phyloP scores from a whole-genome alignment of 2,329 filamentous ascomycete species.

The Fusarium tricinctum region DNA sequence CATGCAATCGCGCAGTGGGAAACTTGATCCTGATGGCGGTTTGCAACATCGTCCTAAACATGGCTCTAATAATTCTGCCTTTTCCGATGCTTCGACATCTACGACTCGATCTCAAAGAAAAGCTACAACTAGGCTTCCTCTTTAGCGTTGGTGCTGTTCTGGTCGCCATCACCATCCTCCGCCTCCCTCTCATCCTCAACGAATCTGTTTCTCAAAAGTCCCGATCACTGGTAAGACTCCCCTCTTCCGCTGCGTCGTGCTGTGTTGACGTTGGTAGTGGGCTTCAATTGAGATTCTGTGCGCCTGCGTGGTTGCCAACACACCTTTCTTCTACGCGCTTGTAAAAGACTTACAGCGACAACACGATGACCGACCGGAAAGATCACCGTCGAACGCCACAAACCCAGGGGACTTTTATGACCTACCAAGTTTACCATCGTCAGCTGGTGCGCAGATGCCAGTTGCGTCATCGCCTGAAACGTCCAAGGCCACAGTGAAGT shows the following conservation, averaged over 20 bases:
- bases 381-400: constrained; percentile 29
- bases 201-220: constrained; percentile 50
- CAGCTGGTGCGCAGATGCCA: neutral
- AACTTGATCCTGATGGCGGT: constrained; percentile 51
- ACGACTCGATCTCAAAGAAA: constrained; percentile 34
- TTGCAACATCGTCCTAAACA: constrained; percentile 51
- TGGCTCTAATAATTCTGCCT: constrained; percentile 51
- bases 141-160: constrained; percentile 50
- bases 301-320: constrained; percentile 52
- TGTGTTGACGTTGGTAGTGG: constrained; percentile 42
- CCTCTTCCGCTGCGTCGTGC: rapidly evolving
- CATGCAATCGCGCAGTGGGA: constrained; percentile 45
- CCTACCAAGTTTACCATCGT: constrained; percentile 35
- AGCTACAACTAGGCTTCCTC: constrained; percentile 44
- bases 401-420: constrained; percentile 26
- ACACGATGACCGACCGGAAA: constrained; percentile 42
- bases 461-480: constrained; percentile 1
- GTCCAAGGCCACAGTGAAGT: constrained; percentile 15
- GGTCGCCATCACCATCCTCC: constrained; percentile 51
- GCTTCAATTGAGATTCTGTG: constrained; percentile 53
- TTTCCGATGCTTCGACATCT: constrained; percentile 51
- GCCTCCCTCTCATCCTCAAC: constrained; percentile 50
- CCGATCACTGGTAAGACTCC: constrained; percentile 47
- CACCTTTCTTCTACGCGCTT: constrained; percentile 51
- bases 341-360: constrained; percentile 48